A percentile compares a stretch with the other conserved stretches of the same genome.
phyloP scores from a whole-genome alignment of 805 yeast genomes.

The Monosporozyma aquatica region DNA sequence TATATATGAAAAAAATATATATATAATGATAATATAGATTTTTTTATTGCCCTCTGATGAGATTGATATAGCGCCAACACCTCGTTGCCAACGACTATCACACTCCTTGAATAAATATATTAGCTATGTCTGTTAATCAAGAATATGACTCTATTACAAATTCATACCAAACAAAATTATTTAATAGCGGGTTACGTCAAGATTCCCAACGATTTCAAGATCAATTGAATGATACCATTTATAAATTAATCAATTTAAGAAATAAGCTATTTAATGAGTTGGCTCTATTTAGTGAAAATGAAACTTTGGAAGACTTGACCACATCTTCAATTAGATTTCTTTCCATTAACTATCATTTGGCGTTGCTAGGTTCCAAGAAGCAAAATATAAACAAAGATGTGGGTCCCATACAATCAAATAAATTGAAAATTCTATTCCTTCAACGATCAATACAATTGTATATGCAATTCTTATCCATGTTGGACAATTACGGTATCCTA shows the following conservation, averaged over 20 bases:
- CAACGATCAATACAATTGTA: constrained; percentile 37
- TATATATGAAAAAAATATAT: too few species aligned
- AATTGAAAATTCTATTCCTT: constrained; percentile 31
- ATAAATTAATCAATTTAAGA: constrained; percentile 39
- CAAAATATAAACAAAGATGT: constrained; percentile 14
- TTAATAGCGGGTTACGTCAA: constrained; percentile 28
- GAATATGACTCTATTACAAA: constrained; percentile 17
- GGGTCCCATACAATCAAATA: constrained; percentile 9
- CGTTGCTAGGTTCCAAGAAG: constrained; percentile 27
- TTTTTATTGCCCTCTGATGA: too few species aligned
- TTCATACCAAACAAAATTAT: constrained; percentile 13
- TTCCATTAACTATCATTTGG: constrained; percentile 52
- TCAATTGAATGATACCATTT: constrained; percentile 31
- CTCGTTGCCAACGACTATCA: too few species aligned
- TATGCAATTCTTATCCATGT: constrained; percentile 37
- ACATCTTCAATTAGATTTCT: constrained; percentile 56
- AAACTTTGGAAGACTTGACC: constrained; percentile 56
- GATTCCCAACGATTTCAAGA: constrained; percentile 38
- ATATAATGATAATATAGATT: too few species aligned
- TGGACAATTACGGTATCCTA: constrained; percentile 40
- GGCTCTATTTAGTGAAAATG: constrained; percentile 63
- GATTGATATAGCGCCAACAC: too few species aligned
- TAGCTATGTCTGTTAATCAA: constrained; percentile 3
- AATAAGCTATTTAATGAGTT: constrained; percentile 35
- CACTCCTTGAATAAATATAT: too few species aligned